phyloP scores from a whole-genome alignment of 2,329 filamentous ascomycete genomes.

The Huntiella decipiens region DNA sequence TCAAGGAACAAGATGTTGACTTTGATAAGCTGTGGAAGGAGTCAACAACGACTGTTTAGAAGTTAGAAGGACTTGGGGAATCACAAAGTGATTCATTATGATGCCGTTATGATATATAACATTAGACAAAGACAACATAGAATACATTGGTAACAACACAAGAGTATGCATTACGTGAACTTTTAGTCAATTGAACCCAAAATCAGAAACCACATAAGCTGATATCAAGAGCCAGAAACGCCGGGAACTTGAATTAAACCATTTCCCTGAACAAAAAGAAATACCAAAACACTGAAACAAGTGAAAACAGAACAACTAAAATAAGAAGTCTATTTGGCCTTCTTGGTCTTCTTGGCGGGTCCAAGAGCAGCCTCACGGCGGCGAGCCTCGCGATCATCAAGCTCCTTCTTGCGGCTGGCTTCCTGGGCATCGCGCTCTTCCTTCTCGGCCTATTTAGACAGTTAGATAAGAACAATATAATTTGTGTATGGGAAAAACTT shows the following conservation, averaged over 20 bases:
- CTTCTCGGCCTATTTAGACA: slow-evolving; percentile 30
- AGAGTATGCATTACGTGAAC: neutral
- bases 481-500: slow-evolving; percentile 20
- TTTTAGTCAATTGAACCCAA: no score
- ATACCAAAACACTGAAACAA: neutral
- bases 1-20: slow-evolving; percentile 56
- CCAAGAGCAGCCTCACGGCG: slow-evolving; percentile 33
- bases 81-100: neutral
- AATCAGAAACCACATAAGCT: no score
- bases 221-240: no score
- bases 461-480: slow-evolving; percentile 7
- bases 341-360: slow-evolving; percentile 28
- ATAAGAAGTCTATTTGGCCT: slow-evolving; percentile 7
- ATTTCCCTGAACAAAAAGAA: neutral
- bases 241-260: no score
- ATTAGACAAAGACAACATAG: neutral
- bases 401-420: slow-evolving; percentile 27
- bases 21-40: slow-evolving; percentile 66
- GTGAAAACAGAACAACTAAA: no score
- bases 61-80: neutral
- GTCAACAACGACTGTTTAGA: slow-evolving; percentile 21
- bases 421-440: slow-evolving; percentile 36
- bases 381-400: slow-evolving; percentile 37
- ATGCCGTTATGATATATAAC: neutral
- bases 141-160: neutral